Percentiles rank a stretch among this genome's conserved stretches.
Evolutionary conservation across 2,329 filamentous ascomycete genomes (phyloP).

Genomic region (Eurotiales sp.): DNA sequence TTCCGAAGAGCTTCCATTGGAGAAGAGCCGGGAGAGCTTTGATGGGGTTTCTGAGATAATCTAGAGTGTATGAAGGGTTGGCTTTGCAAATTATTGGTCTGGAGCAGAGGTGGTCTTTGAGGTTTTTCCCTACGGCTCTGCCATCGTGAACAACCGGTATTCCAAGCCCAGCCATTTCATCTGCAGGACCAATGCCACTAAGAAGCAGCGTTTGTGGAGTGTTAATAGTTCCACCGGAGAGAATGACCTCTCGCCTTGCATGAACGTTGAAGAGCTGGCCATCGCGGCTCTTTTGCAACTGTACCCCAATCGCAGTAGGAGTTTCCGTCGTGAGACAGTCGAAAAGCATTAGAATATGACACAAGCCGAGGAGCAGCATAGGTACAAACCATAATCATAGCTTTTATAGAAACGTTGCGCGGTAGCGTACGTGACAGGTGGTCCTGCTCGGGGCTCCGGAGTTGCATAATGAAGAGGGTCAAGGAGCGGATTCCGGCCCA

Average conservation of each 20-base stretch:
- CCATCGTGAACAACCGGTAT: constrained; percentile 24
- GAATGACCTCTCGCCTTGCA: constrained; percentile 25
- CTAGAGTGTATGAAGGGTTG: constrained; percentile 16
- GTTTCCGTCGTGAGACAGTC: too few relatives aligned
- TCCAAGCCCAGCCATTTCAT: constrained; percentile 26
- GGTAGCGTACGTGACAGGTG: too few relatives aligned
- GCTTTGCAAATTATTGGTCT: constrained; percentile 18
- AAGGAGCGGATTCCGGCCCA: too few relatives aligned
- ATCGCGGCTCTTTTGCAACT: too few relatives aligned
- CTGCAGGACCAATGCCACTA: constrained; percentile 30
- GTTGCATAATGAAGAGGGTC: too few relatives aligned
- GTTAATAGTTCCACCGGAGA: constrained; percentile 27
- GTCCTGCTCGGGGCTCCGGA: too few relatives aligned
- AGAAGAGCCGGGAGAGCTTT: constrained; percentile 17
- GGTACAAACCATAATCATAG: too few relatives aligned
- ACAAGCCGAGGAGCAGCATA: too few relatives aligned
- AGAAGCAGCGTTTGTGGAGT: constrained; percentile 30
- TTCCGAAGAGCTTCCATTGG: constrained; percentile 17
- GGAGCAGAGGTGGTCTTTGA: constrained; percentile 18
- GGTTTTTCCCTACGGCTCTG: constrained; percentile 17
- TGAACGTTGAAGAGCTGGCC: too few relatives aligned
- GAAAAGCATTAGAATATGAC: too few relatives aligned
- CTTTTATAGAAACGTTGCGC: too few relatives aligned
- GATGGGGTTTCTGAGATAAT: constrained; percentile 17
- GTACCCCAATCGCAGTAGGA: too few relatives aligned